Evolutionary conservation across 305 asterid species (phyloP).

Genomic region (Fraxinus ornus): DNA sequence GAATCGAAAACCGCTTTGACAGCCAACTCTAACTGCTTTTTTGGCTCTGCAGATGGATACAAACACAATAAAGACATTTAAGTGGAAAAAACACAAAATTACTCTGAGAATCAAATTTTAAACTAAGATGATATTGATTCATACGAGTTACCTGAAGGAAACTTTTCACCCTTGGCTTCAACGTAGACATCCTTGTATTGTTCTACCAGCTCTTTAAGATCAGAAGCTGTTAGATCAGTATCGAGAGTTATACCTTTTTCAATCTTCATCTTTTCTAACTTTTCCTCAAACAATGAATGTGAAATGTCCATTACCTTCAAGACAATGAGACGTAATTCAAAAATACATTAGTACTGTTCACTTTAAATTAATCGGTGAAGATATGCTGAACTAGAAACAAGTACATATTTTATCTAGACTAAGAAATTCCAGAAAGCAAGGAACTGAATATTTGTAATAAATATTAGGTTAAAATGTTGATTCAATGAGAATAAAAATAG

Average conservation of each 20-base stretch:
- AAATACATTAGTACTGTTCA: background rate
- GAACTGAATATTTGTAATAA: background rate
- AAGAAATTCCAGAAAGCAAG: background rate
- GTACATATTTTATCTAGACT: background rate
- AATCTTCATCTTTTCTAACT: constrained; percentile 63
- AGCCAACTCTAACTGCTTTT: constrained; percentile 79
- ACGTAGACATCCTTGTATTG: constrained; percentile 80
- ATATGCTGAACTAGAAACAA: background rate
- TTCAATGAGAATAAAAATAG: background rate
- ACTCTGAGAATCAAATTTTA: background rate
- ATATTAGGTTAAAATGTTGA: background rate
- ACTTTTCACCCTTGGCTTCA: constrained; percentile 71
- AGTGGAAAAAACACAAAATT: background rate
- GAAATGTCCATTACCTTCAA: constrained; percentile 86
- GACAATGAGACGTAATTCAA: background rate
- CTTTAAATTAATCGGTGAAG: background rate
- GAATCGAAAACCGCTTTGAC: constrained; percentile 88
- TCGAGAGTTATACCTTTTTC: constrained; percentile 61
- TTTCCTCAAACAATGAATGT: constrained; percentile 80
- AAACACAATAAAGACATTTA: background rate
- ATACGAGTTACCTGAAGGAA: constrained; percentile 71
- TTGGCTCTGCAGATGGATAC: constrained; percentile 55
- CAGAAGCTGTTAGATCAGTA: constrained; percentile 77
- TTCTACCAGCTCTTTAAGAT: constrained; percentile 81
- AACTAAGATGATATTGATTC: background rate